A percentile compares a stretch with the other conserved stretches of the same genome.
These are phyloP conservation scores for Blastocystis sp. DNA, from an alignment of 352 stramenopile genomes.

Conservation along the genomic window DNA sequence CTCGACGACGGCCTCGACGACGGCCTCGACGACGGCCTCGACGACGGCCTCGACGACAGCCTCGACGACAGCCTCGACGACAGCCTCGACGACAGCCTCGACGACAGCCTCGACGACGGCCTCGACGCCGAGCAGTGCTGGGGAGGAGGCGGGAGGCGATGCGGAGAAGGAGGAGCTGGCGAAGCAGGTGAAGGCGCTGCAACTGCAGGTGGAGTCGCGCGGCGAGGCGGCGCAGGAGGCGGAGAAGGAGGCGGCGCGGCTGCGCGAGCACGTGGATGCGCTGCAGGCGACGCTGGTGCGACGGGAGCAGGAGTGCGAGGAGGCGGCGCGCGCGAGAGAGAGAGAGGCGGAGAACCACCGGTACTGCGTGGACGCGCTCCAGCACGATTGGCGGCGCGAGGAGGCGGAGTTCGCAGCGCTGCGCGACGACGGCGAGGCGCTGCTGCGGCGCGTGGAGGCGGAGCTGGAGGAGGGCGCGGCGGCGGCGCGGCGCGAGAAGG, in stretches of 20 bases:
- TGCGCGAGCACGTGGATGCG: neutral
- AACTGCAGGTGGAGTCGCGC: slow-evolving; percentile 16
- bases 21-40: neutral
- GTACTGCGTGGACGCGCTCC: neutral
- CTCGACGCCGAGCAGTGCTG: neutral
- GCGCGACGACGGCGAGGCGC: neutral
- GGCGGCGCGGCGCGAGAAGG: neutral
- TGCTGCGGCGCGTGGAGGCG: slow-evolving; percentile 3
- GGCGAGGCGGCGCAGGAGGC: slow-evolving; percentile 2
- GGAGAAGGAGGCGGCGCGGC: neutral
- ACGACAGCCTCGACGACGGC: neutral
- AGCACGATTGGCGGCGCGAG: neutral
- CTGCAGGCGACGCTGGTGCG: slow-evolving; percentile 3
- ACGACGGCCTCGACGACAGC: too few species aligned
- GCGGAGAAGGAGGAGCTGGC: neutral
- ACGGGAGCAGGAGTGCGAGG: neutral
- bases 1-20: neutral
- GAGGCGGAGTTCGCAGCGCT: neutral
- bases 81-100: neutral
- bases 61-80: too few species aligned
- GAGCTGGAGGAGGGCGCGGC: neutral
- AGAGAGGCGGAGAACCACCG: slow-evolving; percentile 3
- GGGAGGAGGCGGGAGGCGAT: neutral
- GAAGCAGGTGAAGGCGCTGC: slow-evolving; percentile 46
- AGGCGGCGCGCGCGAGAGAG: neutral